Percentiles rank a stretch among this genome's conserved stretches.
phyloP scores from a whole-genome alignment of 192 early-diverging fungal species.

The Backusella australiensis region DNA sequence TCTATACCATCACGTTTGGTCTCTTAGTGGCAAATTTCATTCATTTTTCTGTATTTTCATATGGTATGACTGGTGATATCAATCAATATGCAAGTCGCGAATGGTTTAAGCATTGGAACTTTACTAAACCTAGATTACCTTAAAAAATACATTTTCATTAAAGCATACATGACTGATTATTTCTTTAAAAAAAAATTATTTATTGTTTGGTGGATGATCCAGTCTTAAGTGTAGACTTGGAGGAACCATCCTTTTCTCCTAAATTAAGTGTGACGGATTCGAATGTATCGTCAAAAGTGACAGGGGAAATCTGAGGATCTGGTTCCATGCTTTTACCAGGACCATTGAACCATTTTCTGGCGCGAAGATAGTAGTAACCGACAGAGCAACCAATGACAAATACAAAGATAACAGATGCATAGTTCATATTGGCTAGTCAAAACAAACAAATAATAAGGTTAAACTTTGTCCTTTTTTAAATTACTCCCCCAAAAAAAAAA shows the following conservation, averaged over 20 bases:
- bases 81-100: conserved; percentile 50
- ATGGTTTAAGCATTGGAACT: conserved; percentile 83
- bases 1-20: conserved; percentile 36
- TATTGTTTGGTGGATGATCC: not conserved
- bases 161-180: too few relatives aligned
- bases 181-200: not conserved
- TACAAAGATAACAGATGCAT: conserved; percentile 41
- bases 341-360: conserved; percentile 43
- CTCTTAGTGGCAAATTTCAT: conserved; percentile 50
- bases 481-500: too few relatives aligned
- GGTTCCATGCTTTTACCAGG: conserved; percentile 24
- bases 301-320: conserved; percentile 9
- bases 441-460: not conserved
- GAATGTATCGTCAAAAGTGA: conserved; percentile 9
- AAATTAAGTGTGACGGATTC: not conserved
- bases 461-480: not conserved
- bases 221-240: not conserved
- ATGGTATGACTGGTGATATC: conserved; percentile 76
- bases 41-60: conserved; percentile 80
- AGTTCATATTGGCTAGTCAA: conserved; percentile 45
- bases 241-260: not conserved
- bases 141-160: not conserved
- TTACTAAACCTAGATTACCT: conserved; percentile 25
- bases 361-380: conserved; percentile 41
- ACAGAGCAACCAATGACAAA: conserved; percentile 43